These are phyloP conservation scores for Coemansia biformis DNA, from an alignment of 192 early-diverging fungal species.

Conservation along the genomic window DNA sequence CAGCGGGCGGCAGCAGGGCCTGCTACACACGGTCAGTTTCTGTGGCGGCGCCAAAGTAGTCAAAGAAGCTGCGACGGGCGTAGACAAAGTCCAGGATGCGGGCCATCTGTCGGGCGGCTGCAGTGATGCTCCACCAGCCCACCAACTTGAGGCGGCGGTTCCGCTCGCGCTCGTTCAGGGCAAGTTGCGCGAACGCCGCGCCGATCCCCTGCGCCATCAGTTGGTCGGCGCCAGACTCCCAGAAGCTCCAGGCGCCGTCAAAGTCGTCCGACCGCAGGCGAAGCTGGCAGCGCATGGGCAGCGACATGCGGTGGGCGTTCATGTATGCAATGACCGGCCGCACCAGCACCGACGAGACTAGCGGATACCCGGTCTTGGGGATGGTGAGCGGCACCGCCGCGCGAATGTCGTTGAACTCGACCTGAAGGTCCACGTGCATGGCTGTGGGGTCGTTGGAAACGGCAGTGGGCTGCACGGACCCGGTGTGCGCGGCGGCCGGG, in stretches of 20 bases:
- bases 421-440: slow-evolving; percentile 65
- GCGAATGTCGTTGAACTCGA: slow-evolving; percentile 86
- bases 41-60: slow-evolving; percentile 29
- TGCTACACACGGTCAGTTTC: slow-evolving; percentile 16
- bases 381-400: slow-evolving; percentile 72
- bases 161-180: slow-evolving; percentile 74
- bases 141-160: slow-evolving; percentile 78
- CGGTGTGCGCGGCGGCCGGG: not conserved
- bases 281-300: slow-evolving; percentile 75
- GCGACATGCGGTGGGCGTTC: slow-evolving; percentile 84
- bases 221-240: slow-evolving; percentile 71
- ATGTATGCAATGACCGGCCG: slow-evolving; percentile 92
- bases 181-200: slow-evolving; percentile 70
- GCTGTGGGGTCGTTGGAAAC: slow-evolving; percentile 18
- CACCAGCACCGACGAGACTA: slow-evolving; percentile 78
- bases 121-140: slow-evolving; percentile 82
- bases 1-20: no score
- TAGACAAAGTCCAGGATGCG: slow-evolving; percentile 67
- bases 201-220: slow-evolving; percentile 77
- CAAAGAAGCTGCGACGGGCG: slow-evolving; percentile 67
- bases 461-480: not conserved
- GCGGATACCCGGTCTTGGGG: slow-evolving; percentile 61
- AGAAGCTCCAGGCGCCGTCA: slow-evolving; percentile 89
- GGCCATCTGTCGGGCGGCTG: slow-evolving; percentile 65
- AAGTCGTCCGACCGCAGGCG: slow-evolving; percentile 77